Conservation (phyloP, 805 yeast species). For the Lachancea kluyveri region DNA sequence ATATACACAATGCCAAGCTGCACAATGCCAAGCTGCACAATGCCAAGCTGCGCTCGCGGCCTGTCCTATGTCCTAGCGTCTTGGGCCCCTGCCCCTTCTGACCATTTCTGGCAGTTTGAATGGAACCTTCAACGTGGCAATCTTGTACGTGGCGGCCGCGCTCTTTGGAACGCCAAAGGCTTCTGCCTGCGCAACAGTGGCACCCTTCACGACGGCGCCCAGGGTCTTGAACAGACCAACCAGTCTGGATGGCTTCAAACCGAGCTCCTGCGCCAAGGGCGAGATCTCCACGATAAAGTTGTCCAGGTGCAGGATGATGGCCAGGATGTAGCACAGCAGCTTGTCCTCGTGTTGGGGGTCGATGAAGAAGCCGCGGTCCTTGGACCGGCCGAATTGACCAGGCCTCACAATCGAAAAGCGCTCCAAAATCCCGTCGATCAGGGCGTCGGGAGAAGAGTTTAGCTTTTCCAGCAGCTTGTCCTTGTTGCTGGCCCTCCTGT, state of each 20-base stretch:
- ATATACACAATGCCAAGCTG: neutral
- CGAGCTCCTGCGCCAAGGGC: constrained; percentile 79
- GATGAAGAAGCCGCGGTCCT: constrained; percentile 67
- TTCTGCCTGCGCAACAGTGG: constrained; percentile 69
- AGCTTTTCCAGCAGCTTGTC: constrained; percentile 52
- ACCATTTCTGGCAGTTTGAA: constrained; percentile 81
- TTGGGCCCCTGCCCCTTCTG: constrained; percentile 48
- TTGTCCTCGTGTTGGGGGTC: constrained; percentile 90
- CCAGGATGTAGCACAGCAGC: constrained; percentile 71
- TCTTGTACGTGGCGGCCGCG: constrained; percentile 57
- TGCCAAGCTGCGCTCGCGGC: constrained; percentile 1
- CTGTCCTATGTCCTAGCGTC: constrained; percentile 3
- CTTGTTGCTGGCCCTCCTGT: constrained; percentile 60
- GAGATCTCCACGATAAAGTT: constrained; percentile 67
- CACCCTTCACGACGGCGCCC: constrained; percentile 74
- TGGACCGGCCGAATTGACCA: constrained; percentile 64
- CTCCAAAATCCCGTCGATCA: constrained; percentile 65
- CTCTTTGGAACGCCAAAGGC: constrained; percentile 61
- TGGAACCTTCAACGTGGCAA: constrained; percentile 83
- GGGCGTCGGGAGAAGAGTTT: constrained; percentile 63
- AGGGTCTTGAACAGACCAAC: constrained; percentile 65
- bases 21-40: neutral
- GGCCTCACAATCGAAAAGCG: constrained; percentile 65
- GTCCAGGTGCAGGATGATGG: constrained; percentile 67
- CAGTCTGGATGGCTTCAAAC: constrained; percentile 69